Percentiles rank a stretch among this genome's conserved stretches.
These are phyloP conservation scores for Rhododendron williamsianum DNA, from an alignment of 148 eudicot genomes.

Conservation along the genomic window DNA sequence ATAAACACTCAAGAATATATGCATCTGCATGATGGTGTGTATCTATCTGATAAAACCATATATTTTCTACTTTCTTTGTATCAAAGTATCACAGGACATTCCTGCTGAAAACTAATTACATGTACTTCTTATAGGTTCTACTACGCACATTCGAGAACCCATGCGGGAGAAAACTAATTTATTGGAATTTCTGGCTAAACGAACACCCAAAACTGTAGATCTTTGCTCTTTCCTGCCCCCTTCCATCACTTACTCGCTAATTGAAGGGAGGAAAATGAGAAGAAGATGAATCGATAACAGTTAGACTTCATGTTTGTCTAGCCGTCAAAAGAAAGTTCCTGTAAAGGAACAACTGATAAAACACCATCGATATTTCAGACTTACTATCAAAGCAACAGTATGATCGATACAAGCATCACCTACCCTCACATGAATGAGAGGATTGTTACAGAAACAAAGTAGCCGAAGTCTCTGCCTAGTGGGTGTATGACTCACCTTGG, in stretches of 20 bases:
- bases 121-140: not conserved
- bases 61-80: not conserved
- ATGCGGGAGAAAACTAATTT: not conserved
- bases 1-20: too few species aligned
- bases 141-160: not conserved
- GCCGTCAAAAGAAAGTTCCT: not conserved
- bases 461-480: not conserved
- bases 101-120: not conserved
- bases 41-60: not conserved
- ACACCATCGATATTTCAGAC: not conserved
- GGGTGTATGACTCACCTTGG: not conserved
- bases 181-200: not conserved
- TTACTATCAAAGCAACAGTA: conserved; percentile 4
- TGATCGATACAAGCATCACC: not conserved
- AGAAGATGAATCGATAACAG: not conserved
- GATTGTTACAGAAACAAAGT: not conserved
- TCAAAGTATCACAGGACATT: not conserved
- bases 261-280: not conserved
- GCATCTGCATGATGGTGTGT: too few species aligned
- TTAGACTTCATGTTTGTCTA: not conserved
- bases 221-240: not conserved
- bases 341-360: not conserved
- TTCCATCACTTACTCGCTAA: not conserved
- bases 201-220: not conserved
- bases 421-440: conserved; percentile 2